phyloP scores from a whole-genome alignment of 2,329 filamentous ascomycete species.

The Aspergillus unguis region DNA sequence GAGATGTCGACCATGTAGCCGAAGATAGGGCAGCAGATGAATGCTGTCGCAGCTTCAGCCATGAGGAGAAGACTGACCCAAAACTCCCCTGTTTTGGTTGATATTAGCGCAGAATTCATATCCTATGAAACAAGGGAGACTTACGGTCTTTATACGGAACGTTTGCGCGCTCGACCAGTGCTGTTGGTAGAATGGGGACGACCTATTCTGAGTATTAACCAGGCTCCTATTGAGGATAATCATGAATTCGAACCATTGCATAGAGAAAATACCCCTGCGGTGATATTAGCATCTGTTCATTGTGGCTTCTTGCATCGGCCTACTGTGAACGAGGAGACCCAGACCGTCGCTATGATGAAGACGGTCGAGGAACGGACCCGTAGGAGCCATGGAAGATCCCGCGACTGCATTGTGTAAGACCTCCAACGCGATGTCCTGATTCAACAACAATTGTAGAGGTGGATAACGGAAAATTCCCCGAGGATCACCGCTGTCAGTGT shows the following conservation, averaged over 20 bases:
- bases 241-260: slow-evolving; percentile 24
- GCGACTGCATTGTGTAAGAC: neutral
- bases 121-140: neutral
- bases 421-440: too few species aligned
- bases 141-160: slow-evolving; percentile 26
- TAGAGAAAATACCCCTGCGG: slow-evolving; percentile 29
- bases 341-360: slow-evolving; percentile 59
- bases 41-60: slow-evolving; percentile 26
- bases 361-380: slow-evolving; percentile 56
- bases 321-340: slow-evolving; percentile 31
- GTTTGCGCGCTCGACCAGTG: slow-evolving; percentile 23
- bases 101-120: neutral
- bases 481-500: too few species aligned
- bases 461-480: too few species aligned
- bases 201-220: slow-evolving; percentile 18
- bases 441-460: too few species aligned
- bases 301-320: neutral
- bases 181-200: slow-evolving; percentile 31
- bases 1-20: slow-evolving; percentile 28
- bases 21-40: slow-evolving; percentile 28
- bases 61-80: slow-evolving; percentile 32
- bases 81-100: slow-evolving; percentile 21
- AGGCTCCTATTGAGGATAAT: neutral
- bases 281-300: neutral
- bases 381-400: slow-evolving; percentile 30